Evolutionary conservation across 2,329 filamentous ascomycete genomes (phyloP).

Genomic region (Nothomitra cinnamomea): DNA sequence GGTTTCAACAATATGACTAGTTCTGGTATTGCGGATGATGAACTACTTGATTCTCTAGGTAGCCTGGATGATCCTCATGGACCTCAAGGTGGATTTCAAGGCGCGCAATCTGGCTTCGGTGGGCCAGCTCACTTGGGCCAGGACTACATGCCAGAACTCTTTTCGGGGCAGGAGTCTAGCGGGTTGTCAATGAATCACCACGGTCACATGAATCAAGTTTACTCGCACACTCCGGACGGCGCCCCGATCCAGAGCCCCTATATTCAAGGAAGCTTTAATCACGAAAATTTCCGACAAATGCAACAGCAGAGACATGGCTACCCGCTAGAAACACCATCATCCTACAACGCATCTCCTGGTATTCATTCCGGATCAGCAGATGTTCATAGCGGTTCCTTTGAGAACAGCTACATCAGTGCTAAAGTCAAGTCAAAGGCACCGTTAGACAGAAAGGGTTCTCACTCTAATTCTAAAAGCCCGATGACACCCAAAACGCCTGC

Average conservation of each 20-base stretch:
- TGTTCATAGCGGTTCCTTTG: slow-evolving; percentile 13
- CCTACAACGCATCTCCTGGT: slow-evolving; percentile 16
- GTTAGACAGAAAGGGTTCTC: slow-evolving; percentile 48
- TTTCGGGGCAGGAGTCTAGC: slow-evolving; percentile 17
- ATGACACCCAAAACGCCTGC: slow-evolving; percentile 77
- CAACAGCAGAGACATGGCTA: slow-evolving; percentile 39
- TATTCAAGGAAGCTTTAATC: slow-evolving; percentile 55
- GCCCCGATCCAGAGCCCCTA: slow-evolving; percentile 87
- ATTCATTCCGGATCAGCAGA: slow-evolving; percentile 25
- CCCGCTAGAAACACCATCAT: slow-evolving; percentile 22
- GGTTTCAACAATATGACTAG: slow-evolving; percentile 63
- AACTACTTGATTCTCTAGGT: slow-evolving; percentile 55
- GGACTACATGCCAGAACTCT: slow-evolving; percentile 16
- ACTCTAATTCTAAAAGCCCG: slow-evolving; percentile 58
- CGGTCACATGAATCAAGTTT: slow-evolving; percentile 53
- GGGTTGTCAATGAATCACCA: slow-evolving; percentile 45
- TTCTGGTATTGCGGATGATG: slow-evolving; percentile 72
- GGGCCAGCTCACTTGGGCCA: slow-evolving; percentile 8
- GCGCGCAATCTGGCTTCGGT: background rate
- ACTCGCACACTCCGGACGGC: slow-evolving; percentile 81
- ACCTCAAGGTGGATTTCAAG: slow-evolving; percentile 11
- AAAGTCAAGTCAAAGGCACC: slow-evolving; percentile 42
- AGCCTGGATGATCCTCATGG: slow-evolving; percentile 30
- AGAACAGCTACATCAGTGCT: slow-evolving; percentile 39
- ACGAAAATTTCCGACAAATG: slow-evolving; percentile 53